Conservation (phyloP, 495 filamentous ascomycete genomes). For the Neurospora sp. region DNA sequence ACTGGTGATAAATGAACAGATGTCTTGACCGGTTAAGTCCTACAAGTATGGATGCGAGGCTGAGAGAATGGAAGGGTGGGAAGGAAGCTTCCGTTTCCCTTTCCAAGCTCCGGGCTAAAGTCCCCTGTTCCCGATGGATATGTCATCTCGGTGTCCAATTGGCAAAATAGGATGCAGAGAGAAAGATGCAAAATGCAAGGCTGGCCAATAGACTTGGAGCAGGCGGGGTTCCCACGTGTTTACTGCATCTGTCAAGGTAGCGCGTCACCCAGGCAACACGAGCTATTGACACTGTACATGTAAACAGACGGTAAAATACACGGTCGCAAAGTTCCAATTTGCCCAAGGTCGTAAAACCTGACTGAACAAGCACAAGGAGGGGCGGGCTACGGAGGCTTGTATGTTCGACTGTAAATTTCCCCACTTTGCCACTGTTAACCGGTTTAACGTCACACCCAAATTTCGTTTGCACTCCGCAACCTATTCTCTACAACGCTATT, state of each 20-base stretch:
- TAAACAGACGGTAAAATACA: neutral
- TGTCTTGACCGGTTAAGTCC: constrained; percentile 6
- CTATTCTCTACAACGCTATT: too few relatives aligned
- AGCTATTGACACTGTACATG: neutral
- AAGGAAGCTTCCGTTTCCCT: neutral
- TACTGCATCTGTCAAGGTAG: neutral
- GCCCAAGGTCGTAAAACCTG: neutral
- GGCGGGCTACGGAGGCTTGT: too few relatives aligned
- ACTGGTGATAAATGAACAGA: constrained; percentile 13
- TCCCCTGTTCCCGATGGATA: neutral
- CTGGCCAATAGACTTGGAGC: neutral
- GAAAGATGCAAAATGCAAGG: neutral
- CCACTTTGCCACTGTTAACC: too few relatives aligned
- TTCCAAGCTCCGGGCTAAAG: neutral
- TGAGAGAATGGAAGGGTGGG: neutral
- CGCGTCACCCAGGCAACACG: neutral
- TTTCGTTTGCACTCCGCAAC: too few relatives aligned
- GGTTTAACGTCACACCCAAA: too few relatives aligned
- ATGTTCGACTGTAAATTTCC: too few relatives aligned
- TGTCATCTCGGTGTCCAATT: neutral
- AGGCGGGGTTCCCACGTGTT: neutral
- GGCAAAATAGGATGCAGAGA: neutral
- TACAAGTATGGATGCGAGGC: constrained; percentile 3
- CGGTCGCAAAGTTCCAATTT: neutral
- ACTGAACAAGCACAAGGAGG: neutral